Conservation (phyloP, 495 filamentous ascomycete species). For the Chaetomium fimeti region DNA sequence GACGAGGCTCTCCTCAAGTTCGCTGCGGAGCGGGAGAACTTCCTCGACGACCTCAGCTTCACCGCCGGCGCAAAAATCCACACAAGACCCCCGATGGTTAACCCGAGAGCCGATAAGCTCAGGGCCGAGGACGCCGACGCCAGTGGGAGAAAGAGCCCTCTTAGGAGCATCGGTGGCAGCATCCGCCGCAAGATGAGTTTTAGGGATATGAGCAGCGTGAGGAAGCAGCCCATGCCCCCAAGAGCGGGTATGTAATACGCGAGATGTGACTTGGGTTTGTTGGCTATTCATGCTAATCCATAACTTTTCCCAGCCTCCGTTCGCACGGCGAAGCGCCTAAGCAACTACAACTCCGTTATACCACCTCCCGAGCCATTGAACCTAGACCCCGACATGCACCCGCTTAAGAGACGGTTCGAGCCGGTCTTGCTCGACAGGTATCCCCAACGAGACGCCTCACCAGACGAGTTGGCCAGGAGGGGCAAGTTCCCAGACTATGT, state of each 20-base stretch:
- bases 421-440: slow-evolving; percentile 93
- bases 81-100: slow-evolving; percentile 65
- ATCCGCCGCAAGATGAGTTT: slow-evolving; percentile 85
- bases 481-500: slow-evolving; percentile 95
- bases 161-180: slow-evolving; percentile 64
- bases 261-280: slow-evolving; percentile 7
- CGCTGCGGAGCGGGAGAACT: slow-evolving; percentile 87
- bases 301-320: slow-evolving; percentile 70
- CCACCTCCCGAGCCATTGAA: slow-evolving; percentile 88
- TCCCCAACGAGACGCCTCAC: slow-evolving; percentile 73
- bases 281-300: slow-evolving; percentile 25
- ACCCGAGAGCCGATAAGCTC: slow-evolving; percentile 77
- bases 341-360: slow-evolving; percentile 98
- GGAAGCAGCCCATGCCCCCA: slow-evolving; percentile 72
- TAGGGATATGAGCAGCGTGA: slow-evolving; percentile 91
- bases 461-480: slow-evolving; percentile 74
- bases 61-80: slow-evolving; percentile 78
- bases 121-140: slow-evolving; percentile 67
- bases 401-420: slow-evolving; percentile 88
- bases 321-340: slow-evolving; percentile 82
- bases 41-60: slow-evolving; percentile 87
- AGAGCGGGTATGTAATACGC: slow-evolving; percentile 64
- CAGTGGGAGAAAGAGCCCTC: slow-evolving; percentile 47
- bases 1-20: slow-evolving; percentile 91
- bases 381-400: slow-evolving; percentile 89